These are phyloP conservation scores for Alternaria infectoria DNA, from an alignment of 2,329 filamentous ascomycete species.

Conservation along the genomic window DNA sequence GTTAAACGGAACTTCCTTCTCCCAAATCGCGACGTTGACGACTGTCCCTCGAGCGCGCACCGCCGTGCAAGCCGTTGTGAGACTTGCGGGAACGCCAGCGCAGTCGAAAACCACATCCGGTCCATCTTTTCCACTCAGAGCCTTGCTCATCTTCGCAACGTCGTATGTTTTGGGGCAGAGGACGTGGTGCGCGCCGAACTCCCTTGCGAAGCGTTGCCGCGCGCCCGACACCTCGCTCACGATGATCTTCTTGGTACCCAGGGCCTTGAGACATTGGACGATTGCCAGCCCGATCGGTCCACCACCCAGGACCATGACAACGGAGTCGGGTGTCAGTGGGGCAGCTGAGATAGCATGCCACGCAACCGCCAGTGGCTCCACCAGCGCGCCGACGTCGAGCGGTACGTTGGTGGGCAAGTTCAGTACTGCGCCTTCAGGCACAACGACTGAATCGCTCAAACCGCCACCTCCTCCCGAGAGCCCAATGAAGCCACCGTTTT, in stretches of 20 bases:
- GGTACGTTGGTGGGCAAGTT: constrained; percentile 60
- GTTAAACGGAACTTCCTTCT: constrained; percentile 60
- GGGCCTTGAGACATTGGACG: constrained; percentile 63
- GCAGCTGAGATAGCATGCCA: constrained; percentile 67
- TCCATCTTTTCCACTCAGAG: constrained; percentile 58
- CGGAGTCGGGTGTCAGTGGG: constrained; percentile 54
- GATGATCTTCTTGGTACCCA: constrained; percentile 62
- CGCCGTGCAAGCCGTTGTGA: constrained; percentile 53
- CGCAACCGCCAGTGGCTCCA: constrained; percentile 68
- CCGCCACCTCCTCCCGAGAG: constrained; percentile 61
- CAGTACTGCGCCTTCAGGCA: constrained; percentile 58
- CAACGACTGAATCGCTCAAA: constrained; percentile 61
- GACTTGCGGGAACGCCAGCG: constrained; percentile 62
- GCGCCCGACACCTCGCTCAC: constrained; percentile 62
- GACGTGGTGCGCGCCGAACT: constrained; percentile 63
- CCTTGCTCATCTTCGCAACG: constrained; percentile 53
- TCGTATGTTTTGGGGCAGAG: constrained; percentile 61
- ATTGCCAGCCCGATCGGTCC: constrained; percentile 69
- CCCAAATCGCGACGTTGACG: constrained; percentile 71
- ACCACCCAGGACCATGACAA: constrained; percentile 64
- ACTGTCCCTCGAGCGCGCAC: constrained; percentile 63
- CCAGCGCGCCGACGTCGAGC: constrained; percentile 62
- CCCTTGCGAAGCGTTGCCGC: constrained; percentile 58
- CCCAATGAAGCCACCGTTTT: constrained; percentile 61
- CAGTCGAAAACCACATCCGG: constrained; percentile 68